Conservation (phyloP, 2,329 filamentous ascomycete genomes). For the Arthrobotrys megalospora region DNA sequence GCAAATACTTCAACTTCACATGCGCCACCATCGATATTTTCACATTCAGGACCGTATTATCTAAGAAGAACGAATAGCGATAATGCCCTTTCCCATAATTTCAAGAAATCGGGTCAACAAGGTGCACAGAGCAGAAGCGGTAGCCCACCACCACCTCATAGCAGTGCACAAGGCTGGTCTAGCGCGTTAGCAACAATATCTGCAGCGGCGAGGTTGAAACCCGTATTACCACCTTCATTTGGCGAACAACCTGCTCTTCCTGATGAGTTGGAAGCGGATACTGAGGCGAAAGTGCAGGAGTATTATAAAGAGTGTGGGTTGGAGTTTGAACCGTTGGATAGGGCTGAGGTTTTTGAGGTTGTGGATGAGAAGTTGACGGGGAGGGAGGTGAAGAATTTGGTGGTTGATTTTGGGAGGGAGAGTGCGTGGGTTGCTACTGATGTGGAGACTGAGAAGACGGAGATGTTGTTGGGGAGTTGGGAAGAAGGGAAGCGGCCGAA, state of each 20-base stretch:
- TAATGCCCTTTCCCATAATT: slow-evolving; percentile 53
- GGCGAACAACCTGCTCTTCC: slow-evolving; percentile 34
- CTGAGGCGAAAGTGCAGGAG: slow-evolving; percentile 41
- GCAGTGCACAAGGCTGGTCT: slow-evolving; percentile 7
- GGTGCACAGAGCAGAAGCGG: background rate
- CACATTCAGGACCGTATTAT: slow-evolving; percentile 51
- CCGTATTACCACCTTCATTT: slow-evolving; percentile 49
- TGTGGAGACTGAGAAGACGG: slow-evolving; percentile 46
- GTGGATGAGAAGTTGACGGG: slow-evolving; percentile 56
- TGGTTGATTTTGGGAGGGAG: slow-evolving; percentile 60
- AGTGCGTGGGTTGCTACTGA: slow-evolving; percentile 57
- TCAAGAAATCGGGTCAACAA: slow-evolving; percentile 12
- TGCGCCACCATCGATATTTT: slow-evolving; percentile 46
- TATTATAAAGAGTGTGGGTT: slow-evolving; percentile 56
- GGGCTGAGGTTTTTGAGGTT: slow-evolving; percentile 36
- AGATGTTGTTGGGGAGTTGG: slow-evolving; percentile 48
- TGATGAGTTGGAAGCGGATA: slow-evolving; percentile 42
- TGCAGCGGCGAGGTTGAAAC: slow-evolving; percentile 45
- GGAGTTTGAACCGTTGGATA: slow-evolving; percentile 51
- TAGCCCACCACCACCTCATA: background rate
- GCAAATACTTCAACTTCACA: too few relatives aligned
- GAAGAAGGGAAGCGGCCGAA: slow-evolving; percentile 47
- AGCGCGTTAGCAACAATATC: slow-evolving; percentile 40
- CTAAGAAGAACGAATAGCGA: slow-evolving; percentile 50
- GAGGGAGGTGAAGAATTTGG: slow-evolving; percentile 52